These are phyloP conservation scores for Closterium sp. DNA, from an alignment of 139 green algal genomes.

Conservation along the genomic window DNA sequence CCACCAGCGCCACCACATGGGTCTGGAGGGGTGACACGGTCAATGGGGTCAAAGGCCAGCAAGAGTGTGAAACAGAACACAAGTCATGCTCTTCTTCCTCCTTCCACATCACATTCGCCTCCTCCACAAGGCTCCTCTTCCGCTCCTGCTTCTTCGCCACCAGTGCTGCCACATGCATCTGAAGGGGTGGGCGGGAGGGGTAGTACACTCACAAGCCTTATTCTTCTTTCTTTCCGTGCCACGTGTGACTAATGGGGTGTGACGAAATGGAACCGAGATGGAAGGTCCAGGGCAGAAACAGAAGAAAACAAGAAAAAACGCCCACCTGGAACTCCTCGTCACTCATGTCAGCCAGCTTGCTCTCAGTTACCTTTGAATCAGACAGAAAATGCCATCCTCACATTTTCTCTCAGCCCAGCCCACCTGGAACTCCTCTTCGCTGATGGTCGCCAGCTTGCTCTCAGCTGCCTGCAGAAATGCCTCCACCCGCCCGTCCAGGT, in stretches of 20 bases:
- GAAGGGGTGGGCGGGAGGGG: slow-evolving; percentile 15
- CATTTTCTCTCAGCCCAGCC: slow-evolving; percentile 52
- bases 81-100: too few relatives aligned
- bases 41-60: slow-evolving; percentile 33
- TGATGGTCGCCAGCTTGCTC: slow-evolving; percentile 25
- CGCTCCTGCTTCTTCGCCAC: slow-evolving; percentile 46
- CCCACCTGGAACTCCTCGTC: too few relatives aligned
- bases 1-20: slow-evolving; percentile 37
- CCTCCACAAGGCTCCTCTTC: slow-evolving; percentile 48
- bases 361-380: too few relatives aligned
- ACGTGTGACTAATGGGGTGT: too few relatives aligned
- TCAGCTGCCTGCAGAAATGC: background rate
- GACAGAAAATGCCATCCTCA: slow-evolving; percentile 28
- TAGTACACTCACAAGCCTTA: too few relatives aligned
- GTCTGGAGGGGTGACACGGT: slow-evolving; percentile 32
- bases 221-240: too few relatives aligned
- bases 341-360: too few relatives aligned
- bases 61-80: too few relatives aligned
- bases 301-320: too few relatives aligned
- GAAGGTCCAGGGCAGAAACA: too few relatives aligned
- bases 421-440: slow-evolving; percentile 20
- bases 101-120: slow-evolving; percentile 20
- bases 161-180: slow-evolving; percentile 41
- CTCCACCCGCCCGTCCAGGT: background rate
- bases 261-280: too few relatives aligned